Evolutionary conservation across 352 stramenopile genomes (phyloP).

Genomic region (Sclerospora graminicola): DNA sequence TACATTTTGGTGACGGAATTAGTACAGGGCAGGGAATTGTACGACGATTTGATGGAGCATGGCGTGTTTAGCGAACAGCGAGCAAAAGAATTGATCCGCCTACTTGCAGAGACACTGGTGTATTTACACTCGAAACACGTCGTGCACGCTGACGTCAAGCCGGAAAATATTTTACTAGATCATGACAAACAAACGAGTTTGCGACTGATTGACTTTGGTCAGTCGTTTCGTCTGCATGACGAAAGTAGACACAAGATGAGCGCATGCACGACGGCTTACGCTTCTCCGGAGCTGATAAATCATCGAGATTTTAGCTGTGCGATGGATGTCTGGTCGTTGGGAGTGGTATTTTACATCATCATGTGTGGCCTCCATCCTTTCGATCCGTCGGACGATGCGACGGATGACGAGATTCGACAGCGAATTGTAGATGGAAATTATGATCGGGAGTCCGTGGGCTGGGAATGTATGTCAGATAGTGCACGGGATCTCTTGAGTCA

Average conservation of each 20-base stretch:
- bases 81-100: conserved; percentile 22
- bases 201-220: conserved; percentile 66
- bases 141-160: conserved; percentile 48
- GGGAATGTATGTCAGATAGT: conserved; percentile 29
- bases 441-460: conserved; percentile 20
- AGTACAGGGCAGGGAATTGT: conserved; percentile 38
- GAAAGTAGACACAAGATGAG: conserved; percentile 4
- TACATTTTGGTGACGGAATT: conserved; percentile 53
- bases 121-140: conserved; percentile 36
- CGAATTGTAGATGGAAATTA: conserved; percentile 33
- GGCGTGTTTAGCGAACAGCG: conserved; percentile 30
- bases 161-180: conserved; percentile 43
- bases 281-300: conserved; percentile 31
- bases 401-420: conserved; percentile 27
- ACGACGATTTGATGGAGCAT: conserved; percentile 33
- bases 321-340: conserved; percentile 49
- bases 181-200: conserved; percentile 26
- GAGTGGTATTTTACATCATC: conserved; percentile 47
- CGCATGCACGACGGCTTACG: conserved; percentile 30
- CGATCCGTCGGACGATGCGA: conserved; percentile 38
- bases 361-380: conserved; percentile 45
- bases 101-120: conserved; percentile 27
- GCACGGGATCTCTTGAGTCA: conserved; percentile 31
- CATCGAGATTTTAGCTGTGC: conserved; percentile 18
- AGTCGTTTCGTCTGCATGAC: conserved; percentile 41